A percentile compares a stretch with the other conserved stretches of the same genome.
phyloP scores from a whole-genome alignment of 768 basidiomycete species.

The Pisolithus marmoratus region DNA sequence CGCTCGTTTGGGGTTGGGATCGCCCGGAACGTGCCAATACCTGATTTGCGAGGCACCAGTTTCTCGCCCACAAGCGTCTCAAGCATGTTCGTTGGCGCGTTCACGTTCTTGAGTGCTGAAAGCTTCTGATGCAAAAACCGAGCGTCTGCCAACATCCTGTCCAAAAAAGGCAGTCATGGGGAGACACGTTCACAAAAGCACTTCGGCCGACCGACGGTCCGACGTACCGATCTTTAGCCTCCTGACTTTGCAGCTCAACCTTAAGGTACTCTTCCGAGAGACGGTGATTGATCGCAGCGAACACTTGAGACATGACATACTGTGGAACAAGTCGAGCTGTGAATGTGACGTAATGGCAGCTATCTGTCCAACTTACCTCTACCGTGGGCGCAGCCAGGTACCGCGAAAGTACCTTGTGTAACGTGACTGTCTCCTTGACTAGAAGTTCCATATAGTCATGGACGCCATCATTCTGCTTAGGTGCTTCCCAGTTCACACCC shows the following conservation, averaged over 20 bases:
- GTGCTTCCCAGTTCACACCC: conserved; percentile 74
- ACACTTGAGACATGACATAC: conserved; percentile 94
- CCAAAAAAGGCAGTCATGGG: conserved; percentile 12
- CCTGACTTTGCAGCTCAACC: conserved; percentile 76
- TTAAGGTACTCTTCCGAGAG: conserved; percentile 80
- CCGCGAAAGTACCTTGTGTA: conserved; percentile 93
- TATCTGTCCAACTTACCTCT: conserved; percentile 52
- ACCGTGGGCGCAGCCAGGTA: conserved; percentile 77
- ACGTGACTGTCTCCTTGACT: conserved; percentile 89
- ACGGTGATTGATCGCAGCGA: conserved; percentile 87
- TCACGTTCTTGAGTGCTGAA: conserved; percentile 66
- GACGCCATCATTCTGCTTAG: conserved; percentile 53
- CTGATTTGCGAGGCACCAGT: conserved; percentile 38
- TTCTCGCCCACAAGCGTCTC: conserved; percentile 86
- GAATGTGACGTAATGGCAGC: background rate
- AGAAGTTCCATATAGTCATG: conserved; percentile 92
- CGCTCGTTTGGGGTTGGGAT: conserved; percentile 29
- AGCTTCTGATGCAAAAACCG: conserved; percentile 73
- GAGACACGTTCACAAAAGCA: conserved; percentile 7
- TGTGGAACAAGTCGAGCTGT: conserved; percentile 28
- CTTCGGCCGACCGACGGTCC: conserved; percentile 7
- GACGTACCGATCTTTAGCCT: conserved; percentile 76
- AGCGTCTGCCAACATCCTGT: conserved; percentile 76
- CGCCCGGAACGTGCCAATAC: conserved; percentile 19
- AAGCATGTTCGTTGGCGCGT: conserved; percentile 69